A percentile compares a stretch with the other conserved stretches of the same genome.
Evolutionary conservation across 768 basidiomycete genomes (phyloP).

Genomic region (Mycena indigotica): DNA sequence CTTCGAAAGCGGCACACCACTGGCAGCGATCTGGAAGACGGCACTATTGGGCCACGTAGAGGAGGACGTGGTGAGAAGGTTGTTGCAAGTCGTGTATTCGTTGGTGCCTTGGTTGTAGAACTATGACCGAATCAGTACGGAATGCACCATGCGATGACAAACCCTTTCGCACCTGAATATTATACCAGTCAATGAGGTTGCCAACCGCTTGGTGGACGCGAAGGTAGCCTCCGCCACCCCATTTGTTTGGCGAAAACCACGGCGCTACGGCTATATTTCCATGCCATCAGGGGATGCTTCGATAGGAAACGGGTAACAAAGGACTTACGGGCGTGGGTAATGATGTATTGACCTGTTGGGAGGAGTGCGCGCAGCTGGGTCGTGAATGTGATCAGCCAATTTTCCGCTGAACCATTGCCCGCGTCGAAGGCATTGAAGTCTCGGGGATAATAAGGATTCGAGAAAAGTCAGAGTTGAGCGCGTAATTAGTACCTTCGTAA

Average conservation of each 20-base stretch:
- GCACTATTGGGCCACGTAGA: constrained; percentile 50
- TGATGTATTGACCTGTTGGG: constrained; percentile 50
- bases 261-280: constrained; percentile 56
- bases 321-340: constrained; percentile 57
- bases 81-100: constrained; percentile 66
- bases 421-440: constrained; percentile 64
- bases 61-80: constrained; percentile 54
- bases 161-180: constrained; percentile 47
- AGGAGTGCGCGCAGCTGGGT: constrained; percentile 50
- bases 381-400: constrained; percentile 59
- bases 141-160: constrained; percentile 21
- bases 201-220: constrained; percentile 56
- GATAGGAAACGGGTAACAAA: background rate
- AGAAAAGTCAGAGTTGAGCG: background rate
- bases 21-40: constrained; percentile 44
- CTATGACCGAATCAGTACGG: constrained; percentile 17
- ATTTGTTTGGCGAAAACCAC: constrained; percentile 45
- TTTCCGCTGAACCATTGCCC: constrained; percentile 54
- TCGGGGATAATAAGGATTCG: constrained; percentile 34
- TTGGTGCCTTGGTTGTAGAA: constrained; percentile 57
- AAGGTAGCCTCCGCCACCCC: constrained; percentile 56
- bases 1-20: constrained; percentile 50
- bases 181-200: constrained; percentile 66
- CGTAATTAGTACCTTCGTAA: constrained; percentile 49
- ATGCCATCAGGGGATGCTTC: background rate